phyloP scores from a whole-genome alignment of 306 rosid species.

The Psophocarpus tetragonolobus region DNA sequence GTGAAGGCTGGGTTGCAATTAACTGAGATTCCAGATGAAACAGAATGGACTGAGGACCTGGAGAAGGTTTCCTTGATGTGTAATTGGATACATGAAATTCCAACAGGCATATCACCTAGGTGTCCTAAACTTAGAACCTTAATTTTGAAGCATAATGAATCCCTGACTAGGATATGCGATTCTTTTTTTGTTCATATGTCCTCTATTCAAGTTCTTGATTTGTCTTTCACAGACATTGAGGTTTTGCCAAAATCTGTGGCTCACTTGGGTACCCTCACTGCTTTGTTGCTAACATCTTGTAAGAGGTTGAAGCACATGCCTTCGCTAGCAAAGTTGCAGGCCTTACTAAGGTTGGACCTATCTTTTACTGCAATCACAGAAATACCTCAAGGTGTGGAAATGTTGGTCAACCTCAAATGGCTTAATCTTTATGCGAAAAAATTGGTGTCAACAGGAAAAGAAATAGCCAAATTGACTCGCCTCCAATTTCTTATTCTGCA shows the following conservation, averaged over 20 bases:
- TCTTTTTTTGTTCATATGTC: conserved; percentile 23
- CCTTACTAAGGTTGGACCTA: neutral
- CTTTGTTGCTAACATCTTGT: neutral
- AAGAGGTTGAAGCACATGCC: conserved; percentile 7
- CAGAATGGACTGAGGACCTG: conserved; percentile 28
- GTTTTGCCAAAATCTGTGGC: conserved; percentile 21
- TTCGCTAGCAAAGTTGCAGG: neutral
- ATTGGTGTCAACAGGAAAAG: neutral
- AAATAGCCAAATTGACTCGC: neutral
- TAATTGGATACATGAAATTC: conserved; percentile 25
- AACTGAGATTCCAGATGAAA: conserved; percentile 23
- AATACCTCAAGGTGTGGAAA: conserved; percentile 23
- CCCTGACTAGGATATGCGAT: conserved; percentile 8
- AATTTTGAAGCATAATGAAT: conserved; percentile 12
- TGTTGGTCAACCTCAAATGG: conserved; percentile 21
- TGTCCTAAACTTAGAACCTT: conserved; percentile 29
- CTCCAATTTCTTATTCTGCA: conserved; percentile 20
- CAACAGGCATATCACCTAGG: conserved; percentile 1
- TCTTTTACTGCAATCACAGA: conserved; percentile 7
- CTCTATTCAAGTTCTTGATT: conserved; percentile 26
- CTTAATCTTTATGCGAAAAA: conserved; percentile 15
- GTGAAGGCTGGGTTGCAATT: conserved; percentile 25
- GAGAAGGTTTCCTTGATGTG: conserved; percentile 34
- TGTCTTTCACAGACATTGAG: conserved; percentile 25
- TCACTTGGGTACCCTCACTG: neutral